These are phyloP conservation scores for Microdochium bolleyi DNA, from an alignment of 2,329 filamentous ascomycete species.

Conservation along the genomic window DNA sequence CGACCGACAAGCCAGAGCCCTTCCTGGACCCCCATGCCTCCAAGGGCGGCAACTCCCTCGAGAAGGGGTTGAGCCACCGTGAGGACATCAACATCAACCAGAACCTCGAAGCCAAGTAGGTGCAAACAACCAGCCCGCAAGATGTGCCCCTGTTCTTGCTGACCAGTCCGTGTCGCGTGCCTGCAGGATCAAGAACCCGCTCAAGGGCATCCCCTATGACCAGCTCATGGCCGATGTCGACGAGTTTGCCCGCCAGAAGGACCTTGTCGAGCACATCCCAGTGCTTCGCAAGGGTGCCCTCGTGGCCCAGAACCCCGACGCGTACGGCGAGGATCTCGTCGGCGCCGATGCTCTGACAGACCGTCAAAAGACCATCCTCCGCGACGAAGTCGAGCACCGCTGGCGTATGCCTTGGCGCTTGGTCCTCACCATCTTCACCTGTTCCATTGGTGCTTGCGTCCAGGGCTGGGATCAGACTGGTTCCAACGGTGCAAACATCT, in stretches of 20 bases:
- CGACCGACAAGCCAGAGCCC: neutral
- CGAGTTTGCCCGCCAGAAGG: constrained; percentile 52
- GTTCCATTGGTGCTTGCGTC: constrained; percentile 63
- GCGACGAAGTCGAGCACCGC: constrained; percentile 57
- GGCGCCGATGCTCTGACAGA: constrained; percentile 50
- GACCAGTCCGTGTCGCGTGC: too few species aligned
- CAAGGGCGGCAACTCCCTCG: constrained; percentile 1
- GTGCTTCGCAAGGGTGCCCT: constrained; percentile 63
- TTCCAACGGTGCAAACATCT: constrained; percentile 54
- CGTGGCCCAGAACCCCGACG: constrained; percentile 61
- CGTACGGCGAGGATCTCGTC: constrained; percentile 49
- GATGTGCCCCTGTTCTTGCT: too few species aligned
- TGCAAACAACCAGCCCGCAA: neutral
- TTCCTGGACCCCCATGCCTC: neutral
- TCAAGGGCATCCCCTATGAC: constrained; percentile 38
- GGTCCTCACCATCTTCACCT: constrained; percentile 59
- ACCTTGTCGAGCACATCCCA: constrained; percentile 47
- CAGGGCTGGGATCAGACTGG: constrained; percentile 64
- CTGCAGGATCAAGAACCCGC: constrained; percentile 35
- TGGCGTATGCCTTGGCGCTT: constrained; percentile 57
- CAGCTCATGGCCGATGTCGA: constrained; percentile 47
- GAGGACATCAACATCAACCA: constrained; percentile 26
- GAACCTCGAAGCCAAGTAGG: constrained; percentile 36
- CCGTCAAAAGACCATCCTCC: constrained; percentile 50
- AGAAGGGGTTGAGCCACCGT: neutral